phyloP scores from a whole-genome alignment of 2,329 filamentous ascomycete genomes.

The Akanthomyces uredinophilus region DNA sequence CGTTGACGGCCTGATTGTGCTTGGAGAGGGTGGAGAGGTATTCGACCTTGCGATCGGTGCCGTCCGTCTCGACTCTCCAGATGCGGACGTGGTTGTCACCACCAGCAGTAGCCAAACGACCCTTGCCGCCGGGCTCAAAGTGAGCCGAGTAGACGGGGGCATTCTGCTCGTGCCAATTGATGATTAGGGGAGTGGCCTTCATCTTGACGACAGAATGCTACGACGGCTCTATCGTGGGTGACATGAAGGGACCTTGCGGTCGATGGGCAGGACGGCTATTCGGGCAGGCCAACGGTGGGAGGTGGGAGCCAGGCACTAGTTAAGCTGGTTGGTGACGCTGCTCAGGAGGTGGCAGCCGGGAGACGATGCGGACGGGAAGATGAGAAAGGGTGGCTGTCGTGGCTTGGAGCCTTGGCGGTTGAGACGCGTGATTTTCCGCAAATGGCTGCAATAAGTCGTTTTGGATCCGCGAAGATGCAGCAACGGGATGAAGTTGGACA shows the following conservation, averaged over 20 bases:
- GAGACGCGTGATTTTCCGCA: neutral
- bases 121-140: constrained; percentile 89
- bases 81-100: constrained; percentile 96
- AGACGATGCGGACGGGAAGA: neutral
- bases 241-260: constrained; percentile 8
- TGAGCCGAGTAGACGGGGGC: constrained; percentile 95
- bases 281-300: neutral
- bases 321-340: neutral
- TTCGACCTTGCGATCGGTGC: constrained; percentile 81
- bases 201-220: constrained; percentile 48
- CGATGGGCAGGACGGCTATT: neutral
- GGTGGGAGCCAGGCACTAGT: neutral
- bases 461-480: neutral
- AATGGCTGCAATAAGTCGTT: neutral
- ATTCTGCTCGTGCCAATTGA: constrained; percentile 98
- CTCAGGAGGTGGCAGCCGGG: neutral
- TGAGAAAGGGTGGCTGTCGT: neutral
- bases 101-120: constrained; percentile 85
- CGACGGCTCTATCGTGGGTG: neutral
- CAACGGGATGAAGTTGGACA: neutral
- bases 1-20: constrained; percentile 96
- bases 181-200: constrained; percentile 94
- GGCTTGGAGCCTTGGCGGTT: neutral
- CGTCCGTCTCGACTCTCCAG: constrained; percentile 83
- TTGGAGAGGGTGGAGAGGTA: constrained; percentile 89